Evolutionary conservation across 495 filamentous ascomycete species (phyloP).

Genomic region (Aspergillus diversus): DNA sequence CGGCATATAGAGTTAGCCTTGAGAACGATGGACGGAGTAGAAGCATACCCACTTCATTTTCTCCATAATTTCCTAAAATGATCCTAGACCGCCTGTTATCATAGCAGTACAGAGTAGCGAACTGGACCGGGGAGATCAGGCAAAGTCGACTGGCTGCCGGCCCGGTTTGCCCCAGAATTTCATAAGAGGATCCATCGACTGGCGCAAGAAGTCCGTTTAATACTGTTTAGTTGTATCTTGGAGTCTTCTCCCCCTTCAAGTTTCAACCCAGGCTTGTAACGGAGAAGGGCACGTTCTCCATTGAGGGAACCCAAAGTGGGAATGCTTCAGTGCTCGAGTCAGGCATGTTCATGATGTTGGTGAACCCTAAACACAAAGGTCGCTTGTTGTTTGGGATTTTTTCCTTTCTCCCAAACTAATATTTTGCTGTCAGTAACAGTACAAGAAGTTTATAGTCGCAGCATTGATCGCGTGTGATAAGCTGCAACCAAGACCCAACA

Average conservation of each 20-base stretch:
- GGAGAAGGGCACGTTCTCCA: neutral
- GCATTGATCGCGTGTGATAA: too few relatives aligned
- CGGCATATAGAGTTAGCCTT: too few relatives aligned
- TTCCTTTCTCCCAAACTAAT: too few relatives aligned
- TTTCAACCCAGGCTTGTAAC: conserved; percentile 15
- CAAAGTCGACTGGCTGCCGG: conserved; percentile 2
- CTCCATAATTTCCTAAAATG: neutral
- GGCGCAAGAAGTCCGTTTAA: neutral
- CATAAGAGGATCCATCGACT: conserved; percentile 8
- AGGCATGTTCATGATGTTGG: neutral
- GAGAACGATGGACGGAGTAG: too few relatives aligned
- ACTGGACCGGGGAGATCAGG: neutral
- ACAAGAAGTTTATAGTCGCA: too few relatives aligned
- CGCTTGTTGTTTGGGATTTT: too few relatives aligned
- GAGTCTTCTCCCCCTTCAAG: neutral
- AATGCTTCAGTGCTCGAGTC: neutral
- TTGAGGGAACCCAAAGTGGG: neutral
- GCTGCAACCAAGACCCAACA: too few relatives aligned
- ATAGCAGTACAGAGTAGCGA: neutral
- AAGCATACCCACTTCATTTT: too few relatives aligned
- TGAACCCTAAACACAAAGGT: conserved; percentile 6
- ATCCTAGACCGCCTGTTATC: neutral
- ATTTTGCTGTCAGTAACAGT: too few relatives aligned
- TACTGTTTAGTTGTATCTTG: neutral
- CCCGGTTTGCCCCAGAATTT: conserved; percentile 22